Conservation (phyloP, 2,329 filamentous ascomycete genomes). For the Curvularia verruculosa region DNA sequence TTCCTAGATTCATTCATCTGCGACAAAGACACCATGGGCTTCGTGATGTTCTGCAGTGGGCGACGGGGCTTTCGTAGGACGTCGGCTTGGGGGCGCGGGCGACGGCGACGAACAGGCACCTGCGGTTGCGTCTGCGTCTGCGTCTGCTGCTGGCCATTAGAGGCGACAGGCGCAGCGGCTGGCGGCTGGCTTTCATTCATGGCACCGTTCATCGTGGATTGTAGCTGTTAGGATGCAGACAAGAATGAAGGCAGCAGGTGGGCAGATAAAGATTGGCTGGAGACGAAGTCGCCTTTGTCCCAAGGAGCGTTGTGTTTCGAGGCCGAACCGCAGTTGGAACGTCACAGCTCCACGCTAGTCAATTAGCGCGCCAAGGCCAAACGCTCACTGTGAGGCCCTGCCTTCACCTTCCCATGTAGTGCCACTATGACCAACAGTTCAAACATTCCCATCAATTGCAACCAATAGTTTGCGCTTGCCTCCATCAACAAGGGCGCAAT, state of each 20-base stretch:
- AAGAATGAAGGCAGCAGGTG: slow-evolving; percentile 38
- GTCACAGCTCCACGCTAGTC: slow-evolving; percentile 23
- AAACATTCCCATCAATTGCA: background rate
- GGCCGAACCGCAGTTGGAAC: slow-evolving; percentile 13
- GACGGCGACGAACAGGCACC: slow-evolving; percentile 40
- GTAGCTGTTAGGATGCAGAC: slow-evolving; percentile 15
- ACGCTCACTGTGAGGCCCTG: slow-evolving; percentile 7
- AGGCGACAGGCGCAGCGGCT: slow-evolving; percentile 29
- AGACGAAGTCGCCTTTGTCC: slow-evolving; percentile 17
- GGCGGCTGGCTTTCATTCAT: slow-evolving; percentile 29
- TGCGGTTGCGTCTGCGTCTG: slow-evolving; percentile 8
- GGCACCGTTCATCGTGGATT: slow-evolving; percentile 24
- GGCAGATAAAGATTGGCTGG: slow-evolving; percentile 21
- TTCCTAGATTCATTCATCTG: slow-evolving; percentile 40
- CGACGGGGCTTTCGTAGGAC: slow-evolving; percentile 45
- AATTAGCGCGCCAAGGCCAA: slow-evolving; percentile 15
- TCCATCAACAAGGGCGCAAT: background rate
- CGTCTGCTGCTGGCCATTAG: slow-evolving; percentile 41
- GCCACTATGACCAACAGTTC: slow-evolving; percentile 12
- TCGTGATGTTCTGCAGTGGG: slow-evolving; percentile 44
- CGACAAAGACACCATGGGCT: slow-evolving; percentile 41
- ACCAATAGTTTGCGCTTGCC: background rate
- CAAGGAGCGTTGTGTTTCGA: slow-evolving; percentile 5
- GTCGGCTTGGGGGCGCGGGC: slow-evolving; percentile 44
- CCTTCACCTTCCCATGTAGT: slow-evolving; percentile 10